phyloP scores from a whole-genome alignment of 805 yeast genomes.

The Metschnikowia cerradonensis region DNA sequence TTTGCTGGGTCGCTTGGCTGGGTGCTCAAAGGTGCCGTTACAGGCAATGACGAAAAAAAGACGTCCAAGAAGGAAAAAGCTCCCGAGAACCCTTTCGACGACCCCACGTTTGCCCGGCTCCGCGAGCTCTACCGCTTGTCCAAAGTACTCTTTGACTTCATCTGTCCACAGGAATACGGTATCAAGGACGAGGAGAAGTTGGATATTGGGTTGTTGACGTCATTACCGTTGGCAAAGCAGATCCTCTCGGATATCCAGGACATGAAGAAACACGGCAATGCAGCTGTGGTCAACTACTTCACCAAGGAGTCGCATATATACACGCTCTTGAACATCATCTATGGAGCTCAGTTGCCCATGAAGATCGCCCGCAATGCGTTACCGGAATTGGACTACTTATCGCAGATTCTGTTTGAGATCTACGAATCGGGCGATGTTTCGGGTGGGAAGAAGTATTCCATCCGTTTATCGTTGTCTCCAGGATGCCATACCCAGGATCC shows the following conservation, averaged over 20 bases:
- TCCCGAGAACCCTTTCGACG: slow-evolving; percentile 57
- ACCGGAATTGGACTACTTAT: slow-evolving; percentile 92
- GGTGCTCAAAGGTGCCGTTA: slow-evolving; percentile 50
- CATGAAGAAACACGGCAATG: slow-evolving; percentile 73
- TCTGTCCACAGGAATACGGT: slow-evolving; percentile 98
- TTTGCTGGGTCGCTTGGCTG: slow-evolving; percentile 71
- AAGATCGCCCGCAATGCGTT: slow-evolving; percentile 90
- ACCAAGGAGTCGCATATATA: slow-evolving; percentile 97
- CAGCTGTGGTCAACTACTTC: slow-evolving; percentile 85
- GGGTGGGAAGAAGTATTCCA: slow-evolving; percentile 79
- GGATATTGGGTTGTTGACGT: slow-evolving; percentile 92
- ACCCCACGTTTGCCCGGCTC: slow-evolving; percentile 70
- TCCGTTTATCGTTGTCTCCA: slow-evolving; percentile 88
- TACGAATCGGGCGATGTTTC: slow-evolving; percentile 73
- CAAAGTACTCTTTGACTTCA: slow-evolving; percentile 91
- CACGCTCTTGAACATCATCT: slow-evolving; percentile 83
- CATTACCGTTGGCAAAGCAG: slow-evolving; percentile 89
- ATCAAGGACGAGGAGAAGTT: slow-evolving; percentile 91
- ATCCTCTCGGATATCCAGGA: slow-evolving; percentile 74
- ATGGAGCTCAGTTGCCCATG: slow-evolving; percentile 92
- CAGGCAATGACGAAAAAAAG: slow-evolving; percentile 13
- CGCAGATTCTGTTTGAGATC: slow-evolving; percentile 90
- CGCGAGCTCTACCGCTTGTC: slow-evolving; percentile 87
- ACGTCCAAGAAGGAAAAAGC: slow-evolving; percentile 13
- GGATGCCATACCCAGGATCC: slow-evolving; percentile 99